Base-by-base conservation (phyloP, 164 flowering plant genomes). In the Sedum album region DNA sequence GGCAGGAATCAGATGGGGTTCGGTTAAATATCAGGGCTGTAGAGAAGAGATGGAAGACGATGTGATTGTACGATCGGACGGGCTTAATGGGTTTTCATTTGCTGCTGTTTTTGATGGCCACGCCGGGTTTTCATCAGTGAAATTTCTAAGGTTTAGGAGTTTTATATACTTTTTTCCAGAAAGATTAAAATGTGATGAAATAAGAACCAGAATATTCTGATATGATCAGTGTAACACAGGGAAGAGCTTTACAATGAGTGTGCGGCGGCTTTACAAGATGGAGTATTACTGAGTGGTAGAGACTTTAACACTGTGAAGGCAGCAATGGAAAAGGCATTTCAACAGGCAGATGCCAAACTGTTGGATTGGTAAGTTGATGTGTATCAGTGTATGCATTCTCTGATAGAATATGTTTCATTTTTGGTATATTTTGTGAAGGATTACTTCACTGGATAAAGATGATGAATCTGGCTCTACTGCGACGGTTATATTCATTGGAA, bases 71-170 rank as follows among this genome's bases (percentile, higher is more conserved):
- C 80, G 84, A 30, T 72, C 95, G 0, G 91, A 88, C 42, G 82
- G 74, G 10, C 80, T 84, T 60, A 73, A 78, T 49, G 96, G 88
- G 0, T 91, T 91, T 81, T 83, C 87, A 38, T 95, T 79, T 70
- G 99, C 97, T 26, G 99, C 97, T 0, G 96, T 95, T 67, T 84
- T 95, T 57, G 99, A 94, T 74, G 97, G 99, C 51, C 99, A 95
- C 68, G 96, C 84, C 23, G 99, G 99, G 1, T 81, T 80, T 71
- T 85, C 96, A 18, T 83, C 96, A 9, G 99, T 88, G 75, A 70
- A 88, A 66, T 95, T 90, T 68, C 88, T 95, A 60, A 79, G 93
- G 76, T 76, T 61, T 60, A 5, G 6, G n/a, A n/a, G n/a, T n/a
- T 35, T 35, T 7, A 35, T 35, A 35, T 7, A 3, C 3, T 35